Evolutionary conservation across 306 rosid genomes (phyloP).

Genomic region (Lathyrus sativus): DNA sequence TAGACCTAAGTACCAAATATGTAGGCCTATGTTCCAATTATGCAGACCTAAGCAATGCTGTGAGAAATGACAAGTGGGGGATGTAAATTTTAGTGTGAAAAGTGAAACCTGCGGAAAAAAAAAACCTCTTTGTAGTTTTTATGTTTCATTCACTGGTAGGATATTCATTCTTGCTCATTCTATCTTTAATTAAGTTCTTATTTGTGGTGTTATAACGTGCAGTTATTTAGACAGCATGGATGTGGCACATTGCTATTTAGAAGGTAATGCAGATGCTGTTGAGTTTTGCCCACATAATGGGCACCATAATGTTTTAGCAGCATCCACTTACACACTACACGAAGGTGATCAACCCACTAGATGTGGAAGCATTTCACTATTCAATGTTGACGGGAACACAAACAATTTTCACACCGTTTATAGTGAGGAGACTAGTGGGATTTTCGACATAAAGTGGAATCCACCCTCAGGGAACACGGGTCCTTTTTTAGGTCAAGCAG

Average conservation of each 20-base stretch:
- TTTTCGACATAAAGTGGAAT: conserved; percentile 87
- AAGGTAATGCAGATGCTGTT: conserved; percentile 89
- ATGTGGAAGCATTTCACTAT: conserved; percentile 77
- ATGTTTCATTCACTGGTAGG: neutral
- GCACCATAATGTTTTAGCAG: conserved; percentile 65
- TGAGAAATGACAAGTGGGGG: neutral
- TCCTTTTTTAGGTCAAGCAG: conserved; percentile 76
- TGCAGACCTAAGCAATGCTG: neutral
- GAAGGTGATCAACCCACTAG: conserved; percentile 72
- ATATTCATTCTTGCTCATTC: neutral
- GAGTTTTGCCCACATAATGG: conserved; percentile 76
- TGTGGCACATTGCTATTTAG: conserved; percentile 66
- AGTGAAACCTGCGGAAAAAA: neutral
- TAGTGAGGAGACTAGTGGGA: conserved; percentile 59
- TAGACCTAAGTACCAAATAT: neutral
- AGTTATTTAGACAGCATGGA: conserved; percentile 52
- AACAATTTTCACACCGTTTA: conserved; percentile 51
- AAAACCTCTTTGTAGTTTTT: neutral
- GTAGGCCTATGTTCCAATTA: neutral
- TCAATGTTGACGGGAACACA: conserved; percentile 47
- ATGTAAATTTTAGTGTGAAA: neutral
- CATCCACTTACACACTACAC: conserved; percentile 75
- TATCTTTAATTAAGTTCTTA: neutral
- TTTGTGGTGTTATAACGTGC: neutral
- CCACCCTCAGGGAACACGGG: conserved; percentile 45